Base-by-base conservation (phyloP, 495 filamentous ascomycete genomes). In the Lophium mytilinum region DNA sequence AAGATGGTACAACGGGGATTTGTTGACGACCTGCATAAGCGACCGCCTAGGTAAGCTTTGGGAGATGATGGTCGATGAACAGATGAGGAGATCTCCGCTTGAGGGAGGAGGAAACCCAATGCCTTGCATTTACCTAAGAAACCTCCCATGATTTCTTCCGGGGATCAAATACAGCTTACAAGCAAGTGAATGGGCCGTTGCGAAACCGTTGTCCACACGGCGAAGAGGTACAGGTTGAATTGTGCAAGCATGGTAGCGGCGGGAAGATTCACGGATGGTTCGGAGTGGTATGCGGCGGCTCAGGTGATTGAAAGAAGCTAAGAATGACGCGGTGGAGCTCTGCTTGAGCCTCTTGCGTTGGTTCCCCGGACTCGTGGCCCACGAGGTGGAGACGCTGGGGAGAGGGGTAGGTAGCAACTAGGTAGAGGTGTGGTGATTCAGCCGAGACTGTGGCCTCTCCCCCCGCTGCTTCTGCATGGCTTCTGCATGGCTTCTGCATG, bases 21-120 rank as follows among this genome's bases (percentile, higher is more conserved):
- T 41, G 35, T 11, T 41, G 37, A 45, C 52, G 55, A 41, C 19
- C 9, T 59, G 61, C 61, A 59, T 63, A 59, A 55, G 51, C 61
- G 61, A 60, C 18, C 9, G 40, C 52, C 9, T 47, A 9, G 49
- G 50, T 9, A 47, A 63, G 40, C 53, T 41, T 55, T 49, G 49
- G 50, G 17, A 33, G 18, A 41, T 54, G 12, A 43, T 15, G 52
- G 19, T 3, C 40, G 52, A 14, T 9, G 52, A 12, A 24, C 17
- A 14, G 33, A 54, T 24, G 52, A 42, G 35, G 36, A 34, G 34
- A 52, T 33, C 18, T 15, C 24, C 35, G 37, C 21, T 52, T 9
- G 24, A 17, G 34, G 49, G 49, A 52, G 49, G 36, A 36, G 24
- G 4, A 37, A 19, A 37, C 17, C 40, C 14, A 42, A n/a, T 42